Evolutionary conservation across 257 asterid genomes (phyloP), one percentile per base, ranked within the genome.

Genomic region (Solanum sitiens): DNA sequence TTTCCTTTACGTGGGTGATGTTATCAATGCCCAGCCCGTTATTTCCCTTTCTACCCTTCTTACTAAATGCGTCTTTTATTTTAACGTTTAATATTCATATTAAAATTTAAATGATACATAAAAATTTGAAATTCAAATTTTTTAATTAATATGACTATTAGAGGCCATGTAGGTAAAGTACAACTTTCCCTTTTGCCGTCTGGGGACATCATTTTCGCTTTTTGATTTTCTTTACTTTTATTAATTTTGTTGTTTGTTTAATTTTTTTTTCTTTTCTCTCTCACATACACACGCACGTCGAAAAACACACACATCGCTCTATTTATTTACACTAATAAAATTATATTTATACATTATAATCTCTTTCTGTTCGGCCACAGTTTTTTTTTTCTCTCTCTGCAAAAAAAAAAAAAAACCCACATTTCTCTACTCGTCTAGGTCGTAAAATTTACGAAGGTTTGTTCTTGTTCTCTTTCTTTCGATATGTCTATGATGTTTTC

Each of bases 401-500:
- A 39, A 37, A 40, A 32, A 77, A 14, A 59, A 20, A 3, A 6
- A 56, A 2, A 37, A 39, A 5, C 39, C 39, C 82, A 75, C 86
- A 61, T 87, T 87, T 85, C 42, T 82, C 80, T 80, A 37, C 23
- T 68, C 71, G 35, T 83, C 88, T 53, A 82, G 68, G 67, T 87
- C 88, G 80, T 16, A 83, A 86, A 37, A 82, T 77, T 63, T 75
- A 79, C 45, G 76, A 89, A 91, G 92, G 88, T 90, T 53, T n/a
- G 85, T 7, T 76, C 45, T 82, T 44, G n/a, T 50, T 82, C 21
- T 50, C 65, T 27, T 25, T 56, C 27, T 47, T n/a, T 80, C 37
- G 21, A 45, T 45, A 45, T 76, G 61, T 45, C 40, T 15, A 25
- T 45, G 56, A 44, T 11, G 21, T 79, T 20, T 59, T 40, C 23